Base-by-base conservation (phyloP, 148 eudicot species). In the Amaranthus cruentus region DNA sequence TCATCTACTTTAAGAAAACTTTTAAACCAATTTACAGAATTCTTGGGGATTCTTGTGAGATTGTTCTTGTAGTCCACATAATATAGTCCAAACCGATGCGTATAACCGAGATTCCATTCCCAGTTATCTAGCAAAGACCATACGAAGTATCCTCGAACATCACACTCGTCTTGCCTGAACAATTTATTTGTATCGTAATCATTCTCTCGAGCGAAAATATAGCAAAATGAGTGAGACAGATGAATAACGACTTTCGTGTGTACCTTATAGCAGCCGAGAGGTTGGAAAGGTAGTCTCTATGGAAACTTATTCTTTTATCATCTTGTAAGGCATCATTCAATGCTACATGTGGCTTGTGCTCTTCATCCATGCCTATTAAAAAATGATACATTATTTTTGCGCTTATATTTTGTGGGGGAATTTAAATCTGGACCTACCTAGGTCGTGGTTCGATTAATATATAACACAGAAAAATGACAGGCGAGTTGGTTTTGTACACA, bases 91-190 rank as follows among this genome's bases (percentile, higher is more conserved):
- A 92, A 96, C 18, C 99, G 80, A 13, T 83, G 88, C 0, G 90
- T 87, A 68, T 88, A 96, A 1, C 99, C 99, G 5, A 51, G 74
- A 73, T 92, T 92, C 99, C 97, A 96, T 70, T 96, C 99, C 99
- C 97, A 92, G 81, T 96, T 96, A 81, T 96, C 99, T 2, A 96
- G 88, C 87, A 96, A 84, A 4, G 99, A 92, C 99, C 99, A 96
- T 28, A 87, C 89, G 52, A 92, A 96, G 74, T 96, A 96, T n/a
- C 97, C 97, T 38, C 86, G 85, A 75, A 96, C 87, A 44, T 96
- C 82, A 53, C 97, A 92, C 2, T 80, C 77, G 21, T 96, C 97
- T 81, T 90, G 79, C 92, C 99, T 96, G 92, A 80, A 77, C 21
- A 48, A 28, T 28, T 28, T 28, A 0, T 28, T 28, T 28, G 38